Percentiles rank a stretch among this genome's conserved stretches.
phyloP scores from a whole-genome alignment of 768 basidiomycete species.

The Gelatoporia subvermispora region DNA sequence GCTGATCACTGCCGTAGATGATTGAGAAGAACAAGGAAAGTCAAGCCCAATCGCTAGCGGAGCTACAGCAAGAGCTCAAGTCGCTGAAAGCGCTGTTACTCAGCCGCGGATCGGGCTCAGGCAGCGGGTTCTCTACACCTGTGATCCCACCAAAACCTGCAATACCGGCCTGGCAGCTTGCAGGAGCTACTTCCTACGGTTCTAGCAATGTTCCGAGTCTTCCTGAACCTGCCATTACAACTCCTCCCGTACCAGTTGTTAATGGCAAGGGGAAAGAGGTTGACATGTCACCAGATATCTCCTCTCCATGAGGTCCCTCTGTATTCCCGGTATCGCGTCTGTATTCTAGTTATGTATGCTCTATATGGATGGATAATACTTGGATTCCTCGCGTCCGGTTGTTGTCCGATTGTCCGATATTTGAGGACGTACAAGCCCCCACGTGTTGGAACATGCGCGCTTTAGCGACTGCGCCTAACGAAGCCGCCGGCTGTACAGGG shows the following conservation, averaged over 20 bases:
- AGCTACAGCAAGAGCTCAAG: constrained; percentile 91
- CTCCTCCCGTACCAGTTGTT: constrained; percentile 12
- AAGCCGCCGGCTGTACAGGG: not conserved
- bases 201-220: constrained; percentile 10
- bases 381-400: too few relatives aligned
- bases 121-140: constrained; percentile 45
- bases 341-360: not conserved
- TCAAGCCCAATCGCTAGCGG: constrained; percentile 76
- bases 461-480: too few relatives aligned
- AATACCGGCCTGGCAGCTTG: constrained; percentile 91
- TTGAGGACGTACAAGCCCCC: too few relatives aligned
- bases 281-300: constrained; percentile 18
- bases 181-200: constrained; percentile 24
- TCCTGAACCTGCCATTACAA: constrained; percentile 10
- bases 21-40: constrained; percentile 88
- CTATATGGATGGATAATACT: too few relatives aligned
- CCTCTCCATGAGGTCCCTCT: constrained; percentile 1
- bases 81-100: constrained; percentile 88
- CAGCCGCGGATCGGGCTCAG: constrained; percentile 53
- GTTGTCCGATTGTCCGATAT: too few relatives aligned
- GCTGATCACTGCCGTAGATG: constrained; percentile 55
- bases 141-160: constrained; percentile 55
- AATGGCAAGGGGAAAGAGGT: constrained; percentile 62
- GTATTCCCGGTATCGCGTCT: not conserved
- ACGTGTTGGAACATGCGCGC: too few relatives aligned